A percentile compares a stretch with the other conserved stretches of the same genome.
phyloP scores from a whole-genome alignment of 495 filamentous ascomycete genomes.

The Penicillium paradoxum region DNA sequence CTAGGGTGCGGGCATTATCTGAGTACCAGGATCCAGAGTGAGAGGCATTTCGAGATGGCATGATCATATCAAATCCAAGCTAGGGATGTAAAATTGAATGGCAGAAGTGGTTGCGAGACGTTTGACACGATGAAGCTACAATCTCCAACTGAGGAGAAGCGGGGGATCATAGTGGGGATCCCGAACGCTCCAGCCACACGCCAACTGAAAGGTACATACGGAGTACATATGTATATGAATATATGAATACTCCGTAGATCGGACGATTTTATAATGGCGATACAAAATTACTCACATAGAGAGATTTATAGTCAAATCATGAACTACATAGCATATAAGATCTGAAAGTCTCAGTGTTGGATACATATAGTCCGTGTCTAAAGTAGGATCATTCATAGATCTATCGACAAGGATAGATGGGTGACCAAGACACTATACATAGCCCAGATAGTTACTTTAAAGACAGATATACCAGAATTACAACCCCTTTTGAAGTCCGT shows the following conservation, averaged over 20 bases:
- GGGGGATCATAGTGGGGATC: constrained; percentile 27
- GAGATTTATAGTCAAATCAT: too few relatives aligned
- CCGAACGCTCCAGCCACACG: constrained; percentile 8
- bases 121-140: background rate
- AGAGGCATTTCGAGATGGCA: constrained; percentile 60
- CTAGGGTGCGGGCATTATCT: constrained; percentile 51
- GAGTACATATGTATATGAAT: background rate
- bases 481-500: background rate
- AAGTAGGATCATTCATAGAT: too few relatives aligned
- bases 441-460: too few relatives aligned
- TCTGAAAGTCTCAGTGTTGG: too few relatives aligned
- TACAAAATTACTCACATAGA: too few relatives aligned
- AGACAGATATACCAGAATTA: too few relatives aligned
- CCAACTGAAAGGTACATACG: background rate
- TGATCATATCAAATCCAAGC: constrained; percentile 16
- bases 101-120: constrained; percentile 4
- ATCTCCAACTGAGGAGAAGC: constrained; percentile 19
- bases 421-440: too few relatives aligned
- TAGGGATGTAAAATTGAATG: background rate
- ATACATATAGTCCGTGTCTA: too few relatives aligned
- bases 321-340: too few relatives aligned
- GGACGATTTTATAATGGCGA: too few relatives aligned
- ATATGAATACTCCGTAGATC: too few relatives aligned
- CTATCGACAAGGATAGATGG: too few relatives aligned
- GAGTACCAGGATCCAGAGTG: constrained; percentile 89